Conservation (phyloP, 2,329 filamentous ascomycete genomes). For the Cryphonectria radicalis region DNA sequence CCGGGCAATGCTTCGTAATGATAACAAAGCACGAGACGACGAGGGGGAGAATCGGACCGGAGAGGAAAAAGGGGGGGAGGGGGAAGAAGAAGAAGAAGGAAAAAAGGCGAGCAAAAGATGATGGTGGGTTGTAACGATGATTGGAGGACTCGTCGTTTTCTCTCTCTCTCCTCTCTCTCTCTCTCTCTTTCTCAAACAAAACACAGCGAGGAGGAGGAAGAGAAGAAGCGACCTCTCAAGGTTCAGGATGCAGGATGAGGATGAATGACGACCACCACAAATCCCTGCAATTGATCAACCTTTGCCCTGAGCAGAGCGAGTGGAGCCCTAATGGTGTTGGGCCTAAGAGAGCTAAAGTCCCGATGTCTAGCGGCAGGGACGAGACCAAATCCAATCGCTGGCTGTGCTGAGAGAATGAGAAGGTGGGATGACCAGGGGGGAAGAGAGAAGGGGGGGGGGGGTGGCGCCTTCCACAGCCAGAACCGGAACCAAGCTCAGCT, state of each 20-base stretch:
- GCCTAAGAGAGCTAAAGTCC: slow-evolving; percentile 20
- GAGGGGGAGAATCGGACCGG: neutral
- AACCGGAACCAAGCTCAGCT: slow-evolving; percentile 14
- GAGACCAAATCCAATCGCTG: slow-evolving; percentile 27
- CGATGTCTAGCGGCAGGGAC: slow-evolving; percentile 23
- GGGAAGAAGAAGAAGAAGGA: no score
- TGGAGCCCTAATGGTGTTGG: slow-evolving; percentile 22
- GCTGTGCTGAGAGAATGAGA: slow-evolving; percentile 18
- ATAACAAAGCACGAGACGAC: neutral
- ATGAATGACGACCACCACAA: slow-evolving; percentile 13
- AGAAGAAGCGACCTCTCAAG: slow-evolving; percentile 6
- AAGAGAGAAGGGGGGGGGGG: no score
- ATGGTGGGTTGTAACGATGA: neutral
- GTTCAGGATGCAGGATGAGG: slow-evolving; percentile 18
- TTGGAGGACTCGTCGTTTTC: neutral
- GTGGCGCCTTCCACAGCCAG: slow-evolving; percentile 21
- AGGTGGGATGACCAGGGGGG: slow-evolving; percentile 22
- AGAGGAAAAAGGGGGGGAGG: no score
- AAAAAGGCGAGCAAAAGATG: neutral
- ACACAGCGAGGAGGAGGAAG: neutral
- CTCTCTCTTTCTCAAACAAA: no score
- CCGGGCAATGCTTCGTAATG: slow-evolving; percentile 6
- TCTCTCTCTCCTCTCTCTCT: neutral
- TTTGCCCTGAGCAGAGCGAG: slow-evolving; percentile 3
- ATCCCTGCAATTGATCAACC: slow-evolving; percentile 20